Percentiles rank a stretch among this genome's conserved stretches.
These are phyloP conservation scores for Yamadazyma aaseri DNA, from an alignment of 1,139 yeast genomes.

Conservation along the genomic window DNA sequence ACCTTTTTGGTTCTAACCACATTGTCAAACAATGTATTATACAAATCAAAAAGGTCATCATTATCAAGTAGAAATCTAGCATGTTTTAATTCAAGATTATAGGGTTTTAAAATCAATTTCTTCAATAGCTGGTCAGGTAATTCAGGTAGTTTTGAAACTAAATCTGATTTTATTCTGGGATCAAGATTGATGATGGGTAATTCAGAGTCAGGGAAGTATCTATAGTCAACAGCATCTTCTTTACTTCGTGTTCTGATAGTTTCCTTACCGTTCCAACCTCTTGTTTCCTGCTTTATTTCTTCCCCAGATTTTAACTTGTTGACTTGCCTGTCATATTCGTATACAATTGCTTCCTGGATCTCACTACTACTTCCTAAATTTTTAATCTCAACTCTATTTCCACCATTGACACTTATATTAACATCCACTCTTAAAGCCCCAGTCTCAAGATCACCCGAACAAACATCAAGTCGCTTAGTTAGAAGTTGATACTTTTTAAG, in stretches of 20 bases:
- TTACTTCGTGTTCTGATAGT: conserved; percentile 72
- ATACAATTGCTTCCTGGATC: conserved; percentile 71
- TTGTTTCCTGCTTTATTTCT: conserved; percentile 61
- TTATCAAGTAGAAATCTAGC: conserved; percentile 61
- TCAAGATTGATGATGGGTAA: conserved; percentile 59
- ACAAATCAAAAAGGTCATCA: conserved; percentile 47
- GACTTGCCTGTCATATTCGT: conserved; percentile 73
- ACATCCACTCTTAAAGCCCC: conserved; percentile 97
- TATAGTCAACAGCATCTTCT: conserved; percentile 80
- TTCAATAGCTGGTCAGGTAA: conserved; percentile 62
- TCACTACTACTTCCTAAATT: conserved; percentile 85
- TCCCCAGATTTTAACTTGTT: conserved; percentile 33
- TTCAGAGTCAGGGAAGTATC: conserved; percentile 95
- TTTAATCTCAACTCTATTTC: conserved; percentile 81
- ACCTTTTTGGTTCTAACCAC: conserved; percentile 18
- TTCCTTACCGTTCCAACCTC: conserved; percentile 83
- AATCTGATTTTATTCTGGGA: conserved; percentile 27
- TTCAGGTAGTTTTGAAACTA: conserved; percentile 49
- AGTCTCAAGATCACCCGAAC: conserved; percentile 88
- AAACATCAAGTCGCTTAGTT: conserved; percentile 65
- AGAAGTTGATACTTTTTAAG: conserved; percentile 77
- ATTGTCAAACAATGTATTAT: conserved; percentile 39
- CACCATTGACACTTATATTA: conserved; percentile 72
- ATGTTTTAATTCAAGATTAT: conserved; percentile 64
- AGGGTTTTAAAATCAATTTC: conserved; percentile 51